Evolutionary conservation across 2,329 filamentous ascomycete genomes (phyloP).

Genomic region (Alternaria longipes): DNA sequence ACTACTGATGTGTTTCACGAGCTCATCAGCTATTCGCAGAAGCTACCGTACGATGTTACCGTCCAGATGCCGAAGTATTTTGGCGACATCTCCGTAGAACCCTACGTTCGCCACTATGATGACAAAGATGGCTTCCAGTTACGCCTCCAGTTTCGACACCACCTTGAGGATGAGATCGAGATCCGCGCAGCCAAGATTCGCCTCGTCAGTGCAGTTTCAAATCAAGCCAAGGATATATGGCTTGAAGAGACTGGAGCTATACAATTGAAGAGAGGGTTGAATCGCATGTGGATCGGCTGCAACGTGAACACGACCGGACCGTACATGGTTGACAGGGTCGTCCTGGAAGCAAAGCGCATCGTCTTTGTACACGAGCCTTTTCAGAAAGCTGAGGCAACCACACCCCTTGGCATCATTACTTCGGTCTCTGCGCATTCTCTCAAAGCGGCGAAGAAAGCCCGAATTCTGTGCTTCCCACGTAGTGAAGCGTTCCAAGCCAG

Average conservation of each 20-base stretch:
- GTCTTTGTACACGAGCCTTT: slow-evolving; percentile 72
- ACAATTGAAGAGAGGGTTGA: slow-evolving; percentile 65
- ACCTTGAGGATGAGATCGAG: slow-evolving; percentile 75
- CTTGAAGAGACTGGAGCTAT: slow-evolving; percentile 61
- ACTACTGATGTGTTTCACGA: slow-evolving; percentile 51
- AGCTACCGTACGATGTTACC: slow-evolving; percentile 68
- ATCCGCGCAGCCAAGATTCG: slow-evolving; percentile 72
- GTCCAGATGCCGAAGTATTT: slow-evolving; percentile 80
- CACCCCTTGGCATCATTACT: slow-evolving; percentile 59
- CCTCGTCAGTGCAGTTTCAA: slow-evolving; percentile 65
- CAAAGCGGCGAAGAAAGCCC: slow-evolving; percentile 57
- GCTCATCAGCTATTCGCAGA: slow-evolving; percentile 59
- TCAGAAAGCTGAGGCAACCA: slow-evolving; percentile 58
- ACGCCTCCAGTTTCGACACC: slow-evolving; percentile 72
- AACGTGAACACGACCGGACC: slow-evolving; percentile 72
- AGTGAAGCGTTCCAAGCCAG: slow-evolving; percentile 73
- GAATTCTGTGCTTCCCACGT: slow-evolving; percentile 78
- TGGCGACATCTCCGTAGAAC: slow-evolving; percentile 71
- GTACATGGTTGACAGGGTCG: slow-evolving; percentile 78
- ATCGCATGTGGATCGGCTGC: slow-evolving; percentile 61
- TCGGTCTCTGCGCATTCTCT: slow-evolving; percentile 47
- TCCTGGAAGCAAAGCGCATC: slow-evolving; percentile 70
- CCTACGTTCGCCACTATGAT: slow-evolving; percentile 73
- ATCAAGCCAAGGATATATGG: slow-evolving; percentile 72
- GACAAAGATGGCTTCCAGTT: slow-evolving; percentile 79